Conservation (phyloP, 1,284 basidiomycete genomes). For the Sphaerobolus stellatus region DNA sequence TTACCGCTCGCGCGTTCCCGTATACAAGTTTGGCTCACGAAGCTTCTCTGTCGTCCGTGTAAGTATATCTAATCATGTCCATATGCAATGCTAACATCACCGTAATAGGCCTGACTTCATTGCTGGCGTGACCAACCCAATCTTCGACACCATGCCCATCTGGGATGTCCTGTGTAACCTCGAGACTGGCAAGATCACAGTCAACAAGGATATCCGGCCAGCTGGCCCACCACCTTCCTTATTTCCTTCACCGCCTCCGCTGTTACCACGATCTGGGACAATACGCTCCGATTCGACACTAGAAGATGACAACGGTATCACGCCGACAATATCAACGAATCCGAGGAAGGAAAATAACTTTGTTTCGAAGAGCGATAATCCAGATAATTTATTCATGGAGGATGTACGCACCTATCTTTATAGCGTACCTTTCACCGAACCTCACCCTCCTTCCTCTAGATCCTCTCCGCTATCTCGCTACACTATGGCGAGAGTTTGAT, state of each 20-base stretch:
- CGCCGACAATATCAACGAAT: conserved; percentile 33
- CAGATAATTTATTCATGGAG: conserved; percentile 87
- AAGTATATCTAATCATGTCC: conserved; percentile 32
- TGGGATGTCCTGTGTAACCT: conserved; percentile 96
- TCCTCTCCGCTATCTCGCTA: conserved; percentile 65
- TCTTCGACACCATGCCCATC: conserved; percentile 81
- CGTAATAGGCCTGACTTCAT: conserved; percentile 78
- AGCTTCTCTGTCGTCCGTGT: conserved; percentile 89
- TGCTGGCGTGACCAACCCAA: conserved; percentile 94
- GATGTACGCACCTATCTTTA: conserved; percentile 59
- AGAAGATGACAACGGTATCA: conserved; percentile 62
- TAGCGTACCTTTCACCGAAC: conserved; percentile 22
- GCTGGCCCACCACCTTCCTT: conserved; percentile 38
- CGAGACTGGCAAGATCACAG: conserved; percentile 79
- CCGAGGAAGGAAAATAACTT: conserved; percentile 41
- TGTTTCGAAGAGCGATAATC: conserved; percentile 57
- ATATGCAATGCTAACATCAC: conserved; percentile 5
- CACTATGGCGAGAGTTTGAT: conserved; percentile 81
- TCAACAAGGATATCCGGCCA: conserved; percentile 82
- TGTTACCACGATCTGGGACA: conserved; percentile 55
- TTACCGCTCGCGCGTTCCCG: conserved; percentile 88
- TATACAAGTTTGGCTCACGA: conserved; percentile 89
- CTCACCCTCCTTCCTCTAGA: conserved; percentile 37
- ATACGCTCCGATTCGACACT: conserved; percentile 60
- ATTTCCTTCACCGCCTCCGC: conserved; percentile 29